Percentiles rank a stretch among this genome's conserved stretches.
Conservation (phyloP, 352 stramenopile species). For the Globisporangium nagaii region DNA sequence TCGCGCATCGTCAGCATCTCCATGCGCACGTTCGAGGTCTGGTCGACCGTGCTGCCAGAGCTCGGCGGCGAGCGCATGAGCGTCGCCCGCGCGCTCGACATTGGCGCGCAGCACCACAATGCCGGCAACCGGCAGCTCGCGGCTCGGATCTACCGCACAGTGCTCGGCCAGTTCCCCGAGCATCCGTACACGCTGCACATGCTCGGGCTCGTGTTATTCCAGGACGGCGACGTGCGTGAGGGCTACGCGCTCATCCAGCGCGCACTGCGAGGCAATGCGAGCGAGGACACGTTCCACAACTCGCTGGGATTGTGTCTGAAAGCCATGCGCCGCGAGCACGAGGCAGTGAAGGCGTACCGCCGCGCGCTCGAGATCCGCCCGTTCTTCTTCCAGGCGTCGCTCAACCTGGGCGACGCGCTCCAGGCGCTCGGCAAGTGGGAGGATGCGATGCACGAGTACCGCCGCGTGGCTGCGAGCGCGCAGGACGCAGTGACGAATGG, state of each 20-base stretch:
- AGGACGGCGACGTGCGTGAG: slow-evolving; percentile 26
- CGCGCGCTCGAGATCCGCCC: slow-evolving; percentile 47
- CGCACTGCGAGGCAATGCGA: slow-evolving; percentile 38
- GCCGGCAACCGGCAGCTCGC: slow-evolving; percentile 20
- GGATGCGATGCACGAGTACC: slow-evolving; percentile 48
- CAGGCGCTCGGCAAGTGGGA: slow-evolving; percentile 46
- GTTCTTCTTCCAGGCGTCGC: slow-evolving; percentile 28
- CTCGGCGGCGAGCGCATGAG: slow-evolving; percentile 23
- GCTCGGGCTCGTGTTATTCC: slow-evolving; percentile 38
- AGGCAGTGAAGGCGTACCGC: slow-evolving; percentile 45
- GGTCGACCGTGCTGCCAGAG: slow-evolving; percentile 25
- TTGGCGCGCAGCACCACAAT: slow-evolving; percentile 34
- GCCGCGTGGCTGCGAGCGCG: slow-evolving; percentile 26
- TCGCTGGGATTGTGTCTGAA: slow-evolving; percentile 50
- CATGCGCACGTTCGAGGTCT: slow-evolving; percentile 58
- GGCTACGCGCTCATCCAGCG: slow-evolving; percentile 32
- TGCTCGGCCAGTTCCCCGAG: slow-evolving; percentile 48
- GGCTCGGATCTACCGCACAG: slow-evolving; percentile 35
- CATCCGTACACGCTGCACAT: slow-evolving; percentile 42
- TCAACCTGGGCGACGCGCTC: slow-evolving; percentile 50
- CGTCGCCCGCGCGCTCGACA: slow-evolving; percentile 35
- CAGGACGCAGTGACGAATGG: background rate
- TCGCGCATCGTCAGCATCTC: slow-evolving; percentile 55
- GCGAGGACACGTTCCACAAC: slow-evolving; percentile 45
- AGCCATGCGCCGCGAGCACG: slow-evolving; percentile 22